Evolutionary conservation across 805 yeast species (phyloP).

Genomic region (Metschnikowia santaceciliae): DNA sequence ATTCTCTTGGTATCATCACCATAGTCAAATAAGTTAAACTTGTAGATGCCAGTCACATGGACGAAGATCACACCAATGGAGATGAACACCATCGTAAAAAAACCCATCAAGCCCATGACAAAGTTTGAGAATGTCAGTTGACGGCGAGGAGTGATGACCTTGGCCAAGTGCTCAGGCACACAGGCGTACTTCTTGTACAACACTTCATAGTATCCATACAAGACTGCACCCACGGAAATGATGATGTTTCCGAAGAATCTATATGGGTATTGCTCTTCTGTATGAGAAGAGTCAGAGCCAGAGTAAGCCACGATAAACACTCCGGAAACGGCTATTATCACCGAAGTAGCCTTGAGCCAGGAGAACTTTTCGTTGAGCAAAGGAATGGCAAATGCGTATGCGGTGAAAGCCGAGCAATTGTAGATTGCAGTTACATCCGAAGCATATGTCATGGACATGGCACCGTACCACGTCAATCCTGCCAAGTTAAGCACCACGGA

Average conservation of each 20-base stretch:
- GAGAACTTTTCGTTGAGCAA: constrained; percentile 63
- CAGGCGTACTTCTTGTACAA: constrained; percentile 72
- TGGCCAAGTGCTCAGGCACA: constrained; percentile 55
- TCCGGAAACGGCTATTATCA: constrained; percentile 66
- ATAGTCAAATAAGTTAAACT: constrained; percentile 50
- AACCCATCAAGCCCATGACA: constrained; percentile 64
- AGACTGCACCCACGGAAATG: constrained; percentile 67
- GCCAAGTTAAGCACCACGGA: constrained; percentile 65
- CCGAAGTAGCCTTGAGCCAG: constrained; percentile 61
- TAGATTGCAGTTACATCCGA: constrained; percentile 87
- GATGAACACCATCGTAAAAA: constrained; percentile 48
- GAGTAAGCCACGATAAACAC: constrained; percentile 77
- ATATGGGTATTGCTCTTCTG: constrained; percentile 45
- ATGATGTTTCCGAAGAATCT: constrained; percentile 66
- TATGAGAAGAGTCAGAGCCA: constrained; percentile 27
- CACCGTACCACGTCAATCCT: constrained; percentile 81
- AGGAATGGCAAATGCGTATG: constrained; percentile 79
- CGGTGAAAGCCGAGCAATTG: constrained; percentile 86
- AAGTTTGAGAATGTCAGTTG: constrained; percentile 81
- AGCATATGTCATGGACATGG: constrained; percentile 77
- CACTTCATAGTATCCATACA: constrained; percentile 82
- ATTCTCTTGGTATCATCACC: constrained; percentile 34
- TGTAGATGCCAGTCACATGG: constrained; percentile 54
- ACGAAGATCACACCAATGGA: constrained; percentile 46
- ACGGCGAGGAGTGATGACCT: constrained; percentile 48